Base-by-base conservation (phyloP, 1,139 yeast species). In the Arxiozyma telluris region DNA sequence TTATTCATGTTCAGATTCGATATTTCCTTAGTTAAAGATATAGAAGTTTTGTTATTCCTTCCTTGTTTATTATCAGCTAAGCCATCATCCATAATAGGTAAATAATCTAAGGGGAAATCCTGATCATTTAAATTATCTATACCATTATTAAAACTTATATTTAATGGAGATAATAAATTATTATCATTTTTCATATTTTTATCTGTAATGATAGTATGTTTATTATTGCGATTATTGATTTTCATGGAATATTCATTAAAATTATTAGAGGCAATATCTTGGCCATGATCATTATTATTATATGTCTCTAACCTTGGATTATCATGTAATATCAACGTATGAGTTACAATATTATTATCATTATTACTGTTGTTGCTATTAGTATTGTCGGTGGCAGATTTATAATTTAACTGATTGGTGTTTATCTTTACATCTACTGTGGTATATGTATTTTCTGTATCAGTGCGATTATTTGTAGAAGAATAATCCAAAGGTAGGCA, bases 31-130 rank as follows among this genome's bases (percentile, higher is more conserved):
- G 11, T 20, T 30, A 12, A 34, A 6, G 39, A 8, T 15, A 34
- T 34, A 34, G n/a, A 12, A 34, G n/a, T 34, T 34, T 12, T 12
- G 2, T 34, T 34, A 34, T 20, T 27, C 20, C 12, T 25, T 44
- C 6, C 38, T 41, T 30, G 45, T 49, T 41, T 25, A 23, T 17
- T 27, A 23, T 30, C 46, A 15, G 17, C 6, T 17, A 43, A 17
- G 9, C 8, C 27, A 15, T 44, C 63, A 55, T 64, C 69, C 4
- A 65, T 64, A 22, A 68, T 69, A 17, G 77, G 75, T 62, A 84
- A 77, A 64, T 82, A 84, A 62, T 84, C 90, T 55, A 84, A 69
- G 3, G 90, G 90, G 68, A 84, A 84, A 63, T 83, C 89, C 59
- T 82, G 85, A 20, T 57, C 57, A 11, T 53, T 53, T 18, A 34